Conservation (phyloP, 2,329 filamentous ascomycete genomes). For the Zymoseptoria tritici region DNA sequence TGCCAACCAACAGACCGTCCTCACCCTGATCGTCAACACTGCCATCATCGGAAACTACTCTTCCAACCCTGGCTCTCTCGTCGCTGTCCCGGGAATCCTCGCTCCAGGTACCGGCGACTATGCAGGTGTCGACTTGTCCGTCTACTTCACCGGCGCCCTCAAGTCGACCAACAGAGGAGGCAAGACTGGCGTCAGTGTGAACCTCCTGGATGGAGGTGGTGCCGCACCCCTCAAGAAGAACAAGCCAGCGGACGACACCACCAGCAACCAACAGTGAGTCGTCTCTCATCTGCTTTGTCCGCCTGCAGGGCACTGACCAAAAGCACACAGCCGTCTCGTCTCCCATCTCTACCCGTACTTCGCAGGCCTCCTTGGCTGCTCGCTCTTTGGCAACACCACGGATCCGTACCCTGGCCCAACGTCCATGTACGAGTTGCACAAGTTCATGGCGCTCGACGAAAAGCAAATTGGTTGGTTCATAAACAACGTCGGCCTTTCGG, state of each 20-base stretch:
- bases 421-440: conserved; percentile 49
- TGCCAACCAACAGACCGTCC: conserved; percentile 48
- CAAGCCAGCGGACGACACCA: conserved; percentile 45
- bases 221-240: conserved; percentile 49
- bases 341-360: conserved; percentile 59
- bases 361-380: conserved; percentile 51
- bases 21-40: conserved; percentile 55
- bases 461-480: conserved; percentile 53
- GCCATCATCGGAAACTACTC: conserved; percentile 55
- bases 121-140: conserved; percentile 48
- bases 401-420: conserved; percentile 45
- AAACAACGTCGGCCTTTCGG: conserved; percentile 49
- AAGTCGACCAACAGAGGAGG: conserved; percentile 48
- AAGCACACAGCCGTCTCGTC: conserved; percentile 43
- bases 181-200: conserved; percentile 41
- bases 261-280: conserved; percentile 50
- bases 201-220: conserved; percentile 56
- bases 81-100: conserved; percentile 51
- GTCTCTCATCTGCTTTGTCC: not conserved
- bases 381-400: conserved; percentile 41
- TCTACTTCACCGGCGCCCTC: conserved; percentile 52
- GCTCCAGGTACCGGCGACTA: conserved; percentile 44
- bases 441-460: conserved; percentile 49
- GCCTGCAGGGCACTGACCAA: not conserved
- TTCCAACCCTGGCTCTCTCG: conserved; percentile 30